Evolutionary conservation across 441 rosid species (phyloP), one percentile per base, ranked within the genome.

Genomic region (Adansonia gregorii): DNA sequence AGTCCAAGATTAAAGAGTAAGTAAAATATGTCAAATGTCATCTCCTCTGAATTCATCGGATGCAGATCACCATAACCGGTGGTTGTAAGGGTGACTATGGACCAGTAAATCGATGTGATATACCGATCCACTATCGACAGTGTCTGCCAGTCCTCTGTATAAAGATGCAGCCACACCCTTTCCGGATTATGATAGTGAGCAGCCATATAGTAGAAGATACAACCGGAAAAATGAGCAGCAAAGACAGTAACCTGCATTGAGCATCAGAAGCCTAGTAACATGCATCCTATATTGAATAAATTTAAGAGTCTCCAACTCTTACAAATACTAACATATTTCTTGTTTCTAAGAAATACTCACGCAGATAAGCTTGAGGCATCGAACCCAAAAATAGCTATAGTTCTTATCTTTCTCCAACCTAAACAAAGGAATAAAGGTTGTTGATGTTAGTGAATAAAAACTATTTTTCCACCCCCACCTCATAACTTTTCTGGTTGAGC

Each of bases 61-160:
- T 94, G 98, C 46, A 94, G 68, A 81, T 94, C 97, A 43, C 98
- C 98, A 63, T 94, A 94, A 11, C 98, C 98, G 27, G 91, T 88
- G 17, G 97, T 91, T 39, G 97, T 81, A 45, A 93, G 87, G 1
- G 97, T 94, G 80, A 93, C 84, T 45, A 91, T 91, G 27, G 97
- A 90, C 98, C 98, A 93, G 78, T 94, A 93, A 59, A 93, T 67
- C 0, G 97, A 79, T 19, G 87, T 88, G 52, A 89, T 87, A 68
- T 94, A 94, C 22, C 83, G 89, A 11, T 81, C 12, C 49, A 74
- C 72, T 54, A 90, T 72, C 19, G 68, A 46, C 60, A 78, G 76
- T 2, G 77, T 8, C 22, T 71, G 82, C 77, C 84, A 93, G 9
- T 89, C 79, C 19, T 78, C 83, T 81, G 86, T 73, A 8, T 89